Conservation (phyloP, 257 asterid genomes). For the Solanum boliviense region DNA sequence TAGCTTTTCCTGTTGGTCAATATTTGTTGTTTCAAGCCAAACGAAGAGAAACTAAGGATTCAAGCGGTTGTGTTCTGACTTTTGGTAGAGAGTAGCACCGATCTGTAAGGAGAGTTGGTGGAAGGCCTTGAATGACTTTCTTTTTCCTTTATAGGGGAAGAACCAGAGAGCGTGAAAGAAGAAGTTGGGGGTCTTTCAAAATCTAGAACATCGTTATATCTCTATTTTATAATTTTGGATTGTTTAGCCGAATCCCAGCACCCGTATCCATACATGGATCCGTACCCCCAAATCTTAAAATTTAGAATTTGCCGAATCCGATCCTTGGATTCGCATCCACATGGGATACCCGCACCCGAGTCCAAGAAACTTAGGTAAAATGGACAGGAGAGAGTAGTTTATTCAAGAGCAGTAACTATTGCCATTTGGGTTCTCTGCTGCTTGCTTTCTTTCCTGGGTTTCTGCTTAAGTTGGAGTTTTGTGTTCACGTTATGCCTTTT, state of each 20-base stretch:
- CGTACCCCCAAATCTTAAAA: background rate
- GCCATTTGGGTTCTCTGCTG: background rate
- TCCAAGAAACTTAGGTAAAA: background rate
- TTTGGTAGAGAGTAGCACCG: background rate
- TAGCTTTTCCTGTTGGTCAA: background rate
- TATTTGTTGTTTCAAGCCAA: background rate
- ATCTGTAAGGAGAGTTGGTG: background rate
- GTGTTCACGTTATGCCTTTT: background rate
- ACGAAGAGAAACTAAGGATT: background rate
- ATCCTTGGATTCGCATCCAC: background rate
- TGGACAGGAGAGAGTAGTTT: background rate
- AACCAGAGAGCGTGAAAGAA: background rate
- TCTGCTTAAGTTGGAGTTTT: background rate
- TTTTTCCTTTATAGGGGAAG: background rate
- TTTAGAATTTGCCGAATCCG: background rate
- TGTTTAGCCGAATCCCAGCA: background rate
- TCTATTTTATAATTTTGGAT: background rate
- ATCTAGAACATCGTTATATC: background rate
- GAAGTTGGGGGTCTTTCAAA: background rate
- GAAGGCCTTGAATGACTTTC: background rate
- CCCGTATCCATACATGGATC: too few species aligned
- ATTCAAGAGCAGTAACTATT: background rate
- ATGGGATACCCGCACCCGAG: background rate
- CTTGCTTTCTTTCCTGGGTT: background rate
- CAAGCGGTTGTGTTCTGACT: background rate